Evolutionary conservation across 495 filamentous ascomycete species (phyloP).

Genomic region (Penicillium turbatum): DNA sequence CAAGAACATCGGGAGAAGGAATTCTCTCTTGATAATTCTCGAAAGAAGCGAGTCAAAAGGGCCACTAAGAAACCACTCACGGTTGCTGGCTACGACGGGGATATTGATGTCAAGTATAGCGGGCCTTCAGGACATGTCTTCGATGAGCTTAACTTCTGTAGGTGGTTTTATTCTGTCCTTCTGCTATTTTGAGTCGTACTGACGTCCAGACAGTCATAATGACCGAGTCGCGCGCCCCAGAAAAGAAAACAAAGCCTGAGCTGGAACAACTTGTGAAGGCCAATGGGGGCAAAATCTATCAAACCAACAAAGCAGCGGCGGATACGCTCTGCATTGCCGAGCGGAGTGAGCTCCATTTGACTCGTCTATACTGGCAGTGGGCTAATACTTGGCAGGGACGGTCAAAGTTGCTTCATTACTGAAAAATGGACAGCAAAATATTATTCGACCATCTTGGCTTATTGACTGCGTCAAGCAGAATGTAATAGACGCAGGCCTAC

Average conservation of each 20-base stretch:
- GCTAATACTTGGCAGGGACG: constrained; percentile 45
- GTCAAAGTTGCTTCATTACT: constrained; percentile 83
- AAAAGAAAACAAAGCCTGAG: constrained; percentile 70
- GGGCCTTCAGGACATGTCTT: constrained; percentile 61
- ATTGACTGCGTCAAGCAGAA: constrained; percentile 71
- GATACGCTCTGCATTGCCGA: constrained; percentile 73
- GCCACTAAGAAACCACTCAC: constrained; percentile 61
- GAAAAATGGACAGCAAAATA: constrained; percentile 61
- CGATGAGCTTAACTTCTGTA: constrained; percentile 73
- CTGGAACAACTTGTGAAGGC: constrained; percentile 84
- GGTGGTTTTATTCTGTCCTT: constrained; percentile 12
- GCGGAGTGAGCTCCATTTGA: constrained; percentile 46
- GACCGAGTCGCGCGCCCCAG: constrained; percentile 53
- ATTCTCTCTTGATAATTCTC: constrained; percentile 76
- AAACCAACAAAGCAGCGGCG: constrained; percentile 58
- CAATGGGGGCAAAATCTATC: constrained; percentile 79
- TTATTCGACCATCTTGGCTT: constrained; percentile 79
- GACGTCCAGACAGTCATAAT: constrained; percentile 47
- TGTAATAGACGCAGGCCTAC: constrained; percentile 55
- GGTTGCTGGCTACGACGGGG: constrained; percentile 65
- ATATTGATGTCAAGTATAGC: constrained; percentile 47
- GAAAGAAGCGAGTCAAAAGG: constrained; percentile 58
- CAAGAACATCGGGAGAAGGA: constrained; percentile 68
- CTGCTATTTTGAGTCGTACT: constrained; percentile 11
- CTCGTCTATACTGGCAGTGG: not conserved